Evolutionary conservation across 192 early-diverging fungal species (phyloP).

Genomic region (Coemansia sp.): DNA sequence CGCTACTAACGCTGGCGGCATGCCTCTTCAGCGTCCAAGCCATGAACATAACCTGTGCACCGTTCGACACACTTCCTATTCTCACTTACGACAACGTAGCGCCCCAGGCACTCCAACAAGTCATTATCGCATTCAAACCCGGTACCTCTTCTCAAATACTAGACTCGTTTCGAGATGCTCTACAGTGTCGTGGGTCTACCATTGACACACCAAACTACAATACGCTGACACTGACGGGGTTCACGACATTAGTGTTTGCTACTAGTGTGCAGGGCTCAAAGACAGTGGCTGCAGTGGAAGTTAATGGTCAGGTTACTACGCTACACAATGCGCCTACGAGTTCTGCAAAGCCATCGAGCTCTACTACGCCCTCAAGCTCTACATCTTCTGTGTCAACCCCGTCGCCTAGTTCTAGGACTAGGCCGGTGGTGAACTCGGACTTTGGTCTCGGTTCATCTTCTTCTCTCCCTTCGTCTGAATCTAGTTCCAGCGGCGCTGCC

Average conservation of each 20-base stretch:
- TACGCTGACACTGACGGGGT: slow-evolving; percentile 23
- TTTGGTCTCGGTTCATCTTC: background rate
- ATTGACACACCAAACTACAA: slow-evolving; percentile 31
- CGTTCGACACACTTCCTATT: slow-evolving; percentile 21
- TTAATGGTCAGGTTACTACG: slow-evolving; percentile 5
- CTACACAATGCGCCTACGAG: background rate
- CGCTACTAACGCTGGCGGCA: background rate
- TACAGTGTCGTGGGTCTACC: slow-evolving; percentile 34
- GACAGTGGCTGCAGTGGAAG: slow-evolving; percentile 15
- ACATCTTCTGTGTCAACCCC: background rate
- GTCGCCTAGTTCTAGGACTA: background rate
- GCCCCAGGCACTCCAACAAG: slow-evolving; percentile 17
- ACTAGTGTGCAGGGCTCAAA: slow-evolving; percentile 12
- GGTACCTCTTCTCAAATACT: slow-evolving; percentile 16
- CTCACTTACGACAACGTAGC: slow-evolving; percentile 32
- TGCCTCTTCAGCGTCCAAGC: background rate
- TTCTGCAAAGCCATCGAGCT: background rate
- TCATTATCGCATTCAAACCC: slow-evolving; percentile 25
- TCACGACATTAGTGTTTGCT: slow-evolving; percentile 9
- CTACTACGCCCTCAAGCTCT: background rate
- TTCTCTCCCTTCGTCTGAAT: background rate
- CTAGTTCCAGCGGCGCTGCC: background rate
- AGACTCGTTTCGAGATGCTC: slow-evolving; percentile 40
- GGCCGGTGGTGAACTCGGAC: slow-evolving; percentile 3
- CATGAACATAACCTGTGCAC: slow-evolving; percentile 28